These are phyloP conservation scores for Monilinia fructigena DNA, from an alignment of 2,329 filamentous ascomycete species.

Conservation along the genomic window DNA sequence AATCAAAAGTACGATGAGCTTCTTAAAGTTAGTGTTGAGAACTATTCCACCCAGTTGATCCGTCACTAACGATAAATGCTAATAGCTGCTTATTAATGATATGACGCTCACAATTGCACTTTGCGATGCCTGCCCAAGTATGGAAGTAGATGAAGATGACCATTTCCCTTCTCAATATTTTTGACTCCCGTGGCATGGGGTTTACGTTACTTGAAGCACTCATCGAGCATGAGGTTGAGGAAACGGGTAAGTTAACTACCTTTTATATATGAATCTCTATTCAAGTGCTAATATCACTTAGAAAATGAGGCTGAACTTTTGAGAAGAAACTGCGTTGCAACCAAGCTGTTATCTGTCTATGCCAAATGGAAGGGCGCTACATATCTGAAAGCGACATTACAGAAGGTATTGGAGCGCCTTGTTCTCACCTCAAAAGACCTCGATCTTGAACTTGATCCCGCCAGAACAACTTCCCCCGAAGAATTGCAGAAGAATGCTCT, in stretches of 20 bases:
- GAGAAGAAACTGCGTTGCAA: constrained; percentile 67
- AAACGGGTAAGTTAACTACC: constrained; percentile 51
- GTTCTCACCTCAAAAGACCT: constrained; percentile 66
- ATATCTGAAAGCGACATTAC: constrained; percentile 63
- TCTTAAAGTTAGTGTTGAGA: constrained; percentile 49
- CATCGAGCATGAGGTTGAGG: constrained; percentile 67
- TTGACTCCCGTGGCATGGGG: constrained; percentile 62
- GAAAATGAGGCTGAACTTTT: constrained; percentile 68
- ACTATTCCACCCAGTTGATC: constrained; percentile 20
- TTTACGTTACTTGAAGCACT: constrained; percentile 64
- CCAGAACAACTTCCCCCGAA: constrained; percentile 57
- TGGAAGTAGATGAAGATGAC: constrained; percentile 68
- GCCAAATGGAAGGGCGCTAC: constrained; percentile 68
- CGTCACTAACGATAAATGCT: constrained; percentile 23
- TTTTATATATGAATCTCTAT: background rate
- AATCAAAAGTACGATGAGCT: constrained; percentile 68
- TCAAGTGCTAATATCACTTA: constrained; percentile 31
- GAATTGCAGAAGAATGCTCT: constrained; percentile 65
- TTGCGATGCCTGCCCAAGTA: constrained; percentile 64
- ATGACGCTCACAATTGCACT: constrained; percentile 62
- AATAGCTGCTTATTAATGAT: constrained; percentile 59
- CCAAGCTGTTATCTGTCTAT: constrained; percentile 69
- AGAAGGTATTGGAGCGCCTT: constrained; percentile 64
- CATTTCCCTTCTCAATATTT: constrained; percentile 66
- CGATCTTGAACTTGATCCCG: constrained; percentile 66